Percentiles rank a stretch among this genome's conserved stretches.
These are phyloP conservation scores for Gynostemma pentaphyllum DNA, from an alignment of 306 rosid species.

Conservation along the genomic window DNA sequence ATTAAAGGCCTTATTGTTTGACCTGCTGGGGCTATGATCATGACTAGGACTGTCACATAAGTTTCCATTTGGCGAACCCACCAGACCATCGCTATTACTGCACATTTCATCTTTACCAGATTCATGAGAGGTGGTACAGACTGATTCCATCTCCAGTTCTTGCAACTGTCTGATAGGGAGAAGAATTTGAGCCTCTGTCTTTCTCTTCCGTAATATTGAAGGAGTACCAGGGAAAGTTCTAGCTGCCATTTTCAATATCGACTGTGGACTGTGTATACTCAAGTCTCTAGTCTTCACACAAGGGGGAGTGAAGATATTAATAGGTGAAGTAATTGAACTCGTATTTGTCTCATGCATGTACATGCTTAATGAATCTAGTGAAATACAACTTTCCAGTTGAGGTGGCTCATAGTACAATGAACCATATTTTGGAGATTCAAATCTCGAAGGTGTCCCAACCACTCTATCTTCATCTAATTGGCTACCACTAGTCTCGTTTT, in stretches of 20 bases:
- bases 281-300: conserved; percentile 38
- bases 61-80: conserved; percentile 30
- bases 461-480: conserved; percentile 31
- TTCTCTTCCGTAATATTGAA: conserved; percentile 80
- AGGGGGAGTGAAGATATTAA: conserved; percentile 79
- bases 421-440: conserved; percentile 44
- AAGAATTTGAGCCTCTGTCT: conserved; percentile 23
- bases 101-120: conserved; percentile 26
- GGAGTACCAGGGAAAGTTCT: conserved; percentile 83
- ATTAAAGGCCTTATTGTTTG: conserved; percentile 50
- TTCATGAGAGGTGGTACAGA: conserved; percentile 17
- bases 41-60: conserved; percentile 37
- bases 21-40: conserved; percentile 23
- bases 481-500: conserved; percentile 13
- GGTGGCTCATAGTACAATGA: conserved; percentile 74
- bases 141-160: conserved; percentile 25
- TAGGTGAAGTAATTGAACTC: conserved; percentile 40
- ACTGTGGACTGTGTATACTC: conserved; percentile 62
- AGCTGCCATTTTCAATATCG: conserved; percentile 79
- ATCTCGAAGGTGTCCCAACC: conserved; percentile 25
- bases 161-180: conserved; percentile 26
- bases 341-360: conserved; percentile 30
- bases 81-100: conserved; percentile 19
- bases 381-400: conserved; percentile 27
- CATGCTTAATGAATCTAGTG: conserved; percentile 36